Base-by-base conservation (phyloP, 768 basidiomycete species). In the Boletus insuetus region DNA sequence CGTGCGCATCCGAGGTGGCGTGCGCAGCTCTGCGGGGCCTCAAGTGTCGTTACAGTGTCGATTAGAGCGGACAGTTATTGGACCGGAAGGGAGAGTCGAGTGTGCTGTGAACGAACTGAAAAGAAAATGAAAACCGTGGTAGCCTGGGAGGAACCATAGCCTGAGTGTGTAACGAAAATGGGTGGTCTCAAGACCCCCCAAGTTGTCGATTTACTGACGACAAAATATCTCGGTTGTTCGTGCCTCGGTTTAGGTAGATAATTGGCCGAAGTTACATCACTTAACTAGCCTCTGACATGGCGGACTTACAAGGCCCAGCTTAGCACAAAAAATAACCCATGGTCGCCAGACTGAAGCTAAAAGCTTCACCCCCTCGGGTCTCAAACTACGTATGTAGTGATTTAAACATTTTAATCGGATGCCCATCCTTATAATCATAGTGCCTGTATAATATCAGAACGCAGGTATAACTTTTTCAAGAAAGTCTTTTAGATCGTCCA, bases 151-250 rank as follows among this genome's bases (percentile, higher is more conserved):
- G 43, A 29, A 29, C 29, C 8, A 29, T 29, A 29, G 9, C 26
- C 26, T 29, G 26, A 14, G 34, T 35, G 32, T 24, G 31, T 54
- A 49, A 49, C 47, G 9, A 46, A 43, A 10, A 34, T 3, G 61
- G 66, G 67, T 66, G 64, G 67, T 64, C 49, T 59, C 6, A 20
- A 62, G 67, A 67, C 64, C 66, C 67, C 67, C 62, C 67, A 49
- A 37, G 6, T 46, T 48, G 43, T 46, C n/a, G n/a, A n/a, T n/a
- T n/a, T n/a, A n/a, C n/a, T 54, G 46, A 52, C 32, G 45, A 54
- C 46, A 53, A 56, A 48, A 57, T 54, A 54, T 48, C 47, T 39
- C 59, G 44, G 20, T 50, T 51, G 34, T 17, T 40, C 54, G 20
- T 42, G 14, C 14, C 46, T 55, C 29, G 34, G 34, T 35, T 35